These are phyloP conservation scores for Fusarium haematococcum DNA, from an alignment of 2,329 filamentous ascomycete genomes.

Conservation along the genomic window DNA sequence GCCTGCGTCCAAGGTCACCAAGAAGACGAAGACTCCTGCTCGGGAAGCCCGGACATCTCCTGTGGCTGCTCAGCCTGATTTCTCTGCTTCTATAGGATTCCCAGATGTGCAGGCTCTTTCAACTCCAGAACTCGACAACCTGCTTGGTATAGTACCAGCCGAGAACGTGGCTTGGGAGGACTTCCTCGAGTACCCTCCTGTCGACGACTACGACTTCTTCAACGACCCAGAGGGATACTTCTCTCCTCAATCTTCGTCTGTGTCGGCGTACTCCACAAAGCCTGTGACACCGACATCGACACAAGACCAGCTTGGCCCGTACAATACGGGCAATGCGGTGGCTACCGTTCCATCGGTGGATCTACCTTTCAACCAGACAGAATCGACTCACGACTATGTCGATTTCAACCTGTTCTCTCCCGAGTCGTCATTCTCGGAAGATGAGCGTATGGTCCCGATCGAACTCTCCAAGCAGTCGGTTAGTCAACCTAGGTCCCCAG, in stretches of 20 bases:
- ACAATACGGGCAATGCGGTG: conserved; percentile 15
- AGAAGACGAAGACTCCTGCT: conserved; percentile 53
- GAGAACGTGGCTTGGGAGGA: conserved; percentile 56
- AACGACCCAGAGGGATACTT: conserved; percentile 56
- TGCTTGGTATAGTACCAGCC: conserved; percentile 23
- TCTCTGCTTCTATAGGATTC: conserved; percentile 18
- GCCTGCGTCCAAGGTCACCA: conserved; percentile 52
- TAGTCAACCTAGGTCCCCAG: conserved; percentile 32
- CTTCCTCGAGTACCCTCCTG: conserved; percentile 58
- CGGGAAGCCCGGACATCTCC: conserved; percentile 28
- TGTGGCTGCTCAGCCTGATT: conserved; percentile 15
- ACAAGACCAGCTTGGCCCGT: conserved; percentile 30
- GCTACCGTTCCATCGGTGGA: conserved; percentile 17
- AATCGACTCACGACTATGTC: conserved; percentile 55
- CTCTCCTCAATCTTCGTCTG: conserved; percentile 51
- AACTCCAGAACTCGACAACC: conserved; percentile 37
- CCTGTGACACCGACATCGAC: conserved; percentile 41
- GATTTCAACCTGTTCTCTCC: conserved; percentile 70
- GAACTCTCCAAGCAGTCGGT: conserved; percentile 36
- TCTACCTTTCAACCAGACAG: conserved; percentile 40
- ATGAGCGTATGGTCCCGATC: conserved; percentile 56
- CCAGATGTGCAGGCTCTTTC: conserved; percentile 37
- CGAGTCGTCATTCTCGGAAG: conserved; percentile 59
- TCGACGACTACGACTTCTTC: conserved; percentile 57
- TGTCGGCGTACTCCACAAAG: conserved; percentile 46